Evolutionary conservation across 495 filamentous ascomycete genomes (phyloP).

Genomic region (Tetracladium setigerum): DNA sequence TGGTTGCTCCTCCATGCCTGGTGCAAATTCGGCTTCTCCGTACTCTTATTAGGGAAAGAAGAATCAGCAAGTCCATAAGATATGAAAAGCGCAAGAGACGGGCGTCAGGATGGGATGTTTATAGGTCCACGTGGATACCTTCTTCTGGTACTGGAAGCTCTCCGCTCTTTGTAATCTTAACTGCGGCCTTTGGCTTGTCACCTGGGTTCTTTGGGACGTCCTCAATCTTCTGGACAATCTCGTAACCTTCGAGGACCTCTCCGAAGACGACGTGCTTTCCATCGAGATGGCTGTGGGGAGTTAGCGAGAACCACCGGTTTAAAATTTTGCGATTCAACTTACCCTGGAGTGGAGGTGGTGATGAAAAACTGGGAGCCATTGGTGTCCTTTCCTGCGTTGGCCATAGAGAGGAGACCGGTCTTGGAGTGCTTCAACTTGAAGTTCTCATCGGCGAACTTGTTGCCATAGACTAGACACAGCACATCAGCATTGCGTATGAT

Average conservation of each 20-base stretch:
- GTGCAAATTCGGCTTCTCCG: constrained; percentile 17
- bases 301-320: constrained; percentile 21
- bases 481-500: neutral
- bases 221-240: constrained; percentile 85
- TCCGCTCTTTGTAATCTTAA: constrained; percentile 93
- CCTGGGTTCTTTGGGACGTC: constrained; percentile 58
- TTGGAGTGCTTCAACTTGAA: constrained; percentile 90
- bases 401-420: constrained; percentile 70
- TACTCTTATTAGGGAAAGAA: constrained; percentile 18
- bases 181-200: constrained; percentile 64
- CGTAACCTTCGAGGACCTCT: constrained; percentile 86
- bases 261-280: constrained; percentile 87
- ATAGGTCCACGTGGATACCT: constrained; percentile 99
- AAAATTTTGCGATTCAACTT: constrained; percentile 26
- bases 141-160: constrained; percentile 81
- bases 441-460: constrained; percentile 96
- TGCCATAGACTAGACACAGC: constrained; percentile 80
- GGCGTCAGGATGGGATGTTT: constrained; percentile 34
- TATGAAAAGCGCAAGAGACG: constrained; percentile 7
- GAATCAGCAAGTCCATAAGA: constrained; percentile 29
- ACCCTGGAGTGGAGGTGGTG: constrained; percentile 77
- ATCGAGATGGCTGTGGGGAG: constrained; percentile 65
- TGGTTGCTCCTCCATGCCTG: constrained; percentile 16
- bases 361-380: constrained; percentile 99
- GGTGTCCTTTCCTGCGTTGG: constrained; percentile 95